Percentiles rank a stretch among this genome's conserved stretches.
Evolutionary conservation across 2,329 filamentous ascomycete species (phyloP).

Genomic region (Diaporthe longicolla): DNA sequence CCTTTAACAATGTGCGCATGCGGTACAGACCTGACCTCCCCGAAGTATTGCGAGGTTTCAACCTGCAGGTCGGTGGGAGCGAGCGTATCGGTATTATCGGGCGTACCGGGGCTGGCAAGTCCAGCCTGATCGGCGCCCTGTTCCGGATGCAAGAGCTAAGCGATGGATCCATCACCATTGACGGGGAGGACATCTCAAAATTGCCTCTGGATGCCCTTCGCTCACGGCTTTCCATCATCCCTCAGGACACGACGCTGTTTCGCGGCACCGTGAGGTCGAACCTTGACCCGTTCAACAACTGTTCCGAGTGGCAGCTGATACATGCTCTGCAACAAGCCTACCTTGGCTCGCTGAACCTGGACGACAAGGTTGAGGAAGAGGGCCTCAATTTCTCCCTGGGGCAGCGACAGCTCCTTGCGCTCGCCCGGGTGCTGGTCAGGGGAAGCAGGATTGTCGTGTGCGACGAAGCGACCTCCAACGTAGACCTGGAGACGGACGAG

Average conservation of each 20-base stretch:
- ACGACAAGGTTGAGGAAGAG: conserved; percentile 74
- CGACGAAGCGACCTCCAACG: conserved; percentile 83
- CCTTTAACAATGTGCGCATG: conserved; percentile 78
- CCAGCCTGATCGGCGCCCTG: conserved; percentile 85
- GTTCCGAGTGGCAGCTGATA: conserved; percentile 13
- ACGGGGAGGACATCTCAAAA: conserved; percentile 78
- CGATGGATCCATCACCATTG: conserved; percentile 73
- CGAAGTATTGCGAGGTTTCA: conserved; percentile 76
- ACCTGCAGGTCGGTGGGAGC: conserved; percentile 42
- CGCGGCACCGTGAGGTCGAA: conserved; percentile 56
- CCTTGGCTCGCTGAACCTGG: conserved; percentile 59
- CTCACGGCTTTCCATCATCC: conserved; percentile 84
- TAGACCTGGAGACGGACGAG: conserved; percentile 80
- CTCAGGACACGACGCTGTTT: conserved; percentile 88
- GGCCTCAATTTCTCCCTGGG: conserved; percentile 78
- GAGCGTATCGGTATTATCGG: conserved; percentile 71
- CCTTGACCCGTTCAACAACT: conserved; percentile 29
- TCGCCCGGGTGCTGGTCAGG: conserved; percentile 80
- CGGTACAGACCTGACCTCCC: conserved; percentile 76
- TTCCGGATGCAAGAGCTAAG: conserved; percentile 82
- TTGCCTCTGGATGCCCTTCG: conserved; percentile 83
- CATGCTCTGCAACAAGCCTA: conserved; percentile 19
- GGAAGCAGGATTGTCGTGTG: conserved; percentile 79
- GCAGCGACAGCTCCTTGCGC: conserved; percentile 78
- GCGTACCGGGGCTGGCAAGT: conserved; percentile 86